These are phyloP conservation scores for Pseudonitzschia multistriata DNA, from an alignment of 108 stramenopile species.

Conservation along the genomic window DNA sequence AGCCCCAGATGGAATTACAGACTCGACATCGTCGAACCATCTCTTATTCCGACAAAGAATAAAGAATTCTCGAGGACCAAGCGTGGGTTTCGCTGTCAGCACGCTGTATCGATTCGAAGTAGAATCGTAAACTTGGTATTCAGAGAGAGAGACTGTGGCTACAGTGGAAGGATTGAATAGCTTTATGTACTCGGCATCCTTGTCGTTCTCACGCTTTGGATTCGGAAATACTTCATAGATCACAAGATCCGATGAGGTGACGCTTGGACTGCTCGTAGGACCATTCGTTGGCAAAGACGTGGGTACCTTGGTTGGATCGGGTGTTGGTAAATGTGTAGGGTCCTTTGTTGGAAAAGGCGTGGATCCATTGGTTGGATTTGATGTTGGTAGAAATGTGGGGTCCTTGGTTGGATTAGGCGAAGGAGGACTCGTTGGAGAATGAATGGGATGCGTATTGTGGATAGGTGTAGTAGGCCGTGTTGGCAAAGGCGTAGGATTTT, in stretches of 20 bases:
- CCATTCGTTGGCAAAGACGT: background rate
- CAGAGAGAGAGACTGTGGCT: background rate
- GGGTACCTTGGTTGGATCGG: background rate
- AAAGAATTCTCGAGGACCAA: constrained; percentile 7
- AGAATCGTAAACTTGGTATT: constrained; percentile 8
- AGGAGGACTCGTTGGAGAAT: background rate
- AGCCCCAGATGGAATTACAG: background rate
- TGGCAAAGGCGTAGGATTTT: background rate
- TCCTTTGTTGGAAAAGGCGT: background rate
- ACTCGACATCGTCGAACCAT: background rate
- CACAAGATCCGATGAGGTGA: background rate
- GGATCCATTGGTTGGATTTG: background rate
- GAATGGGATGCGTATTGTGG: background rate
- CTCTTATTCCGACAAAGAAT: constrained; percentile 2
- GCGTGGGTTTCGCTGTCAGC: background rate
- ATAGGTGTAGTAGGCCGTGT: background rate
- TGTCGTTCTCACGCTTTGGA: background rate
- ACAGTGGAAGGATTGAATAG: constrained; percentile 5
- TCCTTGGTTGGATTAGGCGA: background rate
- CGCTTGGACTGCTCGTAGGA: background rate
- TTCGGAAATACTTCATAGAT: constrained; percentile 7
- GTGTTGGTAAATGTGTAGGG: background rate
- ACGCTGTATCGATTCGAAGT: background rate
- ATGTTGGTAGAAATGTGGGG: background rate
- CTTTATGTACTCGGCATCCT: constrained; percentile 5